Base-by-base conservation (phyloP, 768 basidiomycete species). In the Leccinum fibrillosum region DNA sequence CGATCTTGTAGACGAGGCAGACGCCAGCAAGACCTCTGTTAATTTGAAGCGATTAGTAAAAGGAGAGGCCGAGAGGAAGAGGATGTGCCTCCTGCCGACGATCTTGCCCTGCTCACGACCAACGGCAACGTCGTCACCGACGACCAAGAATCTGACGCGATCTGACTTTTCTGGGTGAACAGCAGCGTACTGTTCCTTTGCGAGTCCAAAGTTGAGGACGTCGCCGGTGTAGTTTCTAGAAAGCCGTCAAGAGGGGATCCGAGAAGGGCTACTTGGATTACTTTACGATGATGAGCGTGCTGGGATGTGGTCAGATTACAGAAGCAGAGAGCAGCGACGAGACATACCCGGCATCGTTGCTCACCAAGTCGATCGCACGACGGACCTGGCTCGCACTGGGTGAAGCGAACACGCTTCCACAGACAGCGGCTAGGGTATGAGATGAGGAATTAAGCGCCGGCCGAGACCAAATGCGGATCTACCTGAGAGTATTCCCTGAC, bases 71-170 rank as follows among this genome's bases (percentile, higher is more conserved):
- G 42, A 30, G 5, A 48, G 11, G 61, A 84, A 28, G 26, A 4
- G 5, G 28, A 32, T 54, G 42, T 3, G 3, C 90, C 91, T 80
- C 70, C 93, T 79, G 21, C 94, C 94, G 28, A 96, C 92, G 52
- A 95, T 86, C 59, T 80, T 85, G 26, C 92, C 92, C 63, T 94
- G 89, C 1, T 83, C 83, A 61, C 77, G 82, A 12, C 90, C 90
- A 26, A 96, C 93, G 2, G 92, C 87, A 35, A 94, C 92, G 67
- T 96, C 94, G 69, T 96, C 94, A 6, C 88, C 92, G 5, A 96
- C 91, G 45, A 94, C 81, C 30, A 95, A 78, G 55, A 94, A 89
- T 65, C 81, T 85, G 68, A 92, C 81, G 26, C 75, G 75, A 53
- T 88, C 81, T 1, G 88, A 81, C 65, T 86, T 85, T 23, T 84